Base-by-base conservation (phyloP, 2,329 filamentous ascomycete genomes). In the Aspergillus transmontanensis region DNA sequence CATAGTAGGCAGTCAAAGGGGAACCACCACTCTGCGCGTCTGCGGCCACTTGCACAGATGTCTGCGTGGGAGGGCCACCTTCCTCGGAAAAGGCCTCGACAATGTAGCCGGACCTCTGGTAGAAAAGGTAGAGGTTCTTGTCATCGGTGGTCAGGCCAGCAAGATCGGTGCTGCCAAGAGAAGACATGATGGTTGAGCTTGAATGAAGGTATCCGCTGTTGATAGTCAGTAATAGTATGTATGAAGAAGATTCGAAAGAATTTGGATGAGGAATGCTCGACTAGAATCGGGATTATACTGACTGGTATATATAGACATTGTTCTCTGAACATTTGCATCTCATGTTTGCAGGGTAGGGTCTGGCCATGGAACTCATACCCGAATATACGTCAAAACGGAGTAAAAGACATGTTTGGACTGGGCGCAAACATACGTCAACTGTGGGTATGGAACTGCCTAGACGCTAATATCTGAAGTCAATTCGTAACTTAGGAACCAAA, bases 131-230 rank as follows among this genome's bases (percentile, higher is more conserved):
- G 6, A 55, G 6, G 23, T 26, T 26, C 51, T 39, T 36, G 6
- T 55, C 51, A 19, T 55, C 21, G 21, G 51, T 55, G 0, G 32
- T 39, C n/a, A 55, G n/a, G 26, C 51, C 51, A 9, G 51, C 51
- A 14, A 55, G 51, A 55, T 55, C 51, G 36, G 51, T 55, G 51
- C 51, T 55, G 7, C 23, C 51, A 39, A 55, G 51, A 28, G 51
- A 55, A 23, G 51, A 55, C 51, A 55, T 55, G n/a, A 28, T 41
- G 30, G 12, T 28, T 39, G 28, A 11, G 16, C 11, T 11, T n/a
- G 28, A 34, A 21, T 34, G 48, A 14, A 21, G 48, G 34, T 51
- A 34, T n/a, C 19, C 4, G 28, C 19, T n/a, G 28, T 21, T n/a
- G 7, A 32, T 32, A 6, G 6, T 26, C 5, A 16, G 6, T 7